phyloP scores from a whole-genome alignment of 106 monocot species.

The Dendrobium catenatum region DNA sequence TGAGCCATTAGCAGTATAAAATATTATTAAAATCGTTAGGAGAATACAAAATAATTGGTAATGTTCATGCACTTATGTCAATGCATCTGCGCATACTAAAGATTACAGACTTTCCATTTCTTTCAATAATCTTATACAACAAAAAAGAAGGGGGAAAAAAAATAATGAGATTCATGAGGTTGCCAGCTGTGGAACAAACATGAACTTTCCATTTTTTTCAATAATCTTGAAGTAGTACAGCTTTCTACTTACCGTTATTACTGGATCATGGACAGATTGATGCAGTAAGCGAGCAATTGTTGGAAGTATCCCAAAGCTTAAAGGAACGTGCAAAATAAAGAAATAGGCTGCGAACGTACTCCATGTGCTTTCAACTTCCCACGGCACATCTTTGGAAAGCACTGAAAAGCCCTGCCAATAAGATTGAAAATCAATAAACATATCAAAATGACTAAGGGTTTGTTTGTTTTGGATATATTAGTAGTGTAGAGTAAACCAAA shows the following conservation, averaged over 20 bases:
- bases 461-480: background rate
- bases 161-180: background rate
- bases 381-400: constrained; percentile 41
- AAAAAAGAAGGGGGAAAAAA: no score
- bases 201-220: background rate
- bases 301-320: constrained; percentile 81
- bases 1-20: background rate
- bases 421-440: background rate
- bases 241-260: constrained; percentile 34
- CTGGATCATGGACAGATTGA: constrained; percentile 54
- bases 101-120: no score
- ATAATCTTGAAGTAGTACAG: no score
- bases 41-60: background rate
- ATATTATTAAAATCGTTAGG: background rate
- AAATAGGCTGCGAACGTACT: constrained; percentile 69
- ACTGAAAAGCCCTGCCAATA: constrained; percentile 53
- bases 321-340: constrained; percentile 69
- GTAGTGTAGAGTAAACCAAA: background rate
- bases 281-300: constrained; percentile 36
- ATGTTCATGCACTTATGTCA: background rate
- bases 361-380: constrained; percentile 60
- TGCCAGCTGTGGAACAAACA: background rate
- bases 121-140: no score
- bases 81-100: background rate
- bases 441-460: background rate